These are phyloP conservation scores for Graphium sp. DNA, from an alignment of 2,329 filamentous ascomycete genomes.

Conservation along the genomic window DNA sequence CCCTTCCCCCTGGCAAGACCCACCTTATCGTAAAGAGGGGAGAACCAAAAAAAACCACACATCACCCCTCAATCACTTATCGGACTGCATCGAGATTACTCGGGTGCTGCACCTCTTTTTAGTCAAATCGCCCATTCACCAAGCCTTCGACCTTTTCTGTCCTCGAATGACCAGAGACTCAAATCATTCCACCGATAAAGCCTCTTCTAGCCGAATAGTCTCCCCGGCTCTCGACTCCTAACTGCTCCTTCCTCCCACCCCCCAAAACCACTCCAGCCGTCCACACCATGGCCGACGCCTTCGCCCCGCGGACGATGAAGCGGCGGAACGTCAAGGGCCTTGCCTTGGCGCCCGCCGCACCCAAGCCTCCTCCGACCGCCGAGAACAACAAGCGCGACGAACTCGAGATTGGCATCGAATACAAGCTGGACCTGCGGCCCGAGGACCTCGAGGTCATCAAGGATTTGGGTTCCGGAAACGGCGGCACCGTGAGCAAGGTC, in stretches of 20 bases:
- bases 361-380: conserved; percentile 54
- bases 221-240: no score
- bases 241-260: conserved; percentile 2
- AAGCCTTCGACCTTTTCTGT: no score
- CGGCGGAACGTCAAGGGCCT: conserved; percentile 98
- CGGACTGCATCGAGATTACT: no score
- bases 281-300: conserved; percentile 44
- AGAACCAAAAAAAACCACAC: no score
- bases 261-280: conserved; percentile 6
- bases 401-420: conserved; percentile 93
- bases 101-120: no score
- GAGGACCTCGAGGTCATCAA: conserved; percentile 89
- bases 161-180: no score
- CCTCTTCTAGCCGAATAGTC: no score
- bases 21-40: no score
- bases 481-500: conserved; percentile 96
- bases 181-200: no score
- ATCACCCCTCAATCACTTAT: no score
- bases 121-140: no score
- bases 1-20: no score
- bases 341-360: conserved; percentile 63
- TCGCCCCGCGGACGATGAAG: conserved; percentile 73
- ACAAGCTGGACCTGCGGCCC: conserved; percentile 78
- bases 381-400: conserved; percentile 43
- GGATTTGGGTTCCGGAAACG: conserved; percentile 90